These are phyloP conservation scores for Chenopodium quinoa DNA, from an alignment of 148 eudicot genomes.

Conservation along the genomic window DNA sequence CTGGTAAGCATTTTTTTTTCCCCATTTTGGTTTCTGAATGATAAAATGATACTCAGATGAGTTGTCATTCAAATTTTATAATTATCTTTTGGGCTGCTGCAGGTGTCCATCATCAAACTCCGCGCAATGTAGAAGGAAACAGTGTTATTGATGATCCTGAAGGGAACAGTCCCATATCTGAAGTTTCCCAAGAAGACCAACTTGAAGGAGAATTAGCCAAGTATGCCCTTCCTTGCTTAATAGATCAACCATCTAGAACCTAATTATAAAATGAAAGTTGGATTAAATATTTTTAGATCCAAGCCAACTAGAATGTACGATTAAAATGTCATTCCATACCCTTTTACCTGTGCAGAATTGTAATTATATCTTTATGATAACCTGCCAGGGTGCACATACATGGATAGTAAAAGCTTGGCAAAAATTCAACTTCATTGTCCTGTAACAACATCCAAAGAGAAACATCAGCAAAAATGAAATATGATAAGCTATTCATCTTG, in stretches of 20 bases:
- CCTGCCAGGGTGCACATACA: background rate
- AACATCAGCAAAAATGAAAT: conserved; percentile 1
- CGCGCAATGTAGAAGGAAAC: conserved; percentile 22
- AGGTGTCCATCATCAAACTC: conserved; percentile 32
- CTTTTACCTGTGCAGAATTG: background rate
- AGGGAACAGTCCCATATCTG: conserved; percentile 43
- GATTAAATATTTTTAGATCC: background rate
- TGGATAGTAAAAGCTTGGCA: background rate
- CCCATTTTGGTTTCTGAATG: background rate
- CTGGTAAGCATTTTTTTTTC: background rate
- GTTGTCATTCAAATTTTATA: background rate
- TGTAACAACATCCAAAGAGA: background rate
- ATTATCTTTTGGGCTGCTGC: conserved; percentile 14
- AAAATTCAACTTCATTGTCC: background rate
- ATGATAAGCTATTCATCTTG: background rate
- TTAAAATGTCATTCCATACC: background rate
- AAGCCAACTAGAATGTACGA: background rate
- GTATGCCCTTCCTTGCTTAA: conserved; percentile 42
- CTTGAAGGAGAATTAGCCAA: conserved; percentile 34
- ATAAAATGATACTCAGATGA: background rate
- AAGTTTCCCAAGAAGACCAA: conserved; percentile 48
- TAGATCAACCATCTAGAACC: background rate
- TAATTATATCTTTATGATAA: background rate
- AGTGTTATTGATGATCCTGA: conserved; percentile 29
- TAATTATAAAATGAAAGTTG: background rate